Evolutionary conservation across 1,284 basidiomycete genomes (phyloP).

Genomic region (Sporisorium scitamineum): DNA sequence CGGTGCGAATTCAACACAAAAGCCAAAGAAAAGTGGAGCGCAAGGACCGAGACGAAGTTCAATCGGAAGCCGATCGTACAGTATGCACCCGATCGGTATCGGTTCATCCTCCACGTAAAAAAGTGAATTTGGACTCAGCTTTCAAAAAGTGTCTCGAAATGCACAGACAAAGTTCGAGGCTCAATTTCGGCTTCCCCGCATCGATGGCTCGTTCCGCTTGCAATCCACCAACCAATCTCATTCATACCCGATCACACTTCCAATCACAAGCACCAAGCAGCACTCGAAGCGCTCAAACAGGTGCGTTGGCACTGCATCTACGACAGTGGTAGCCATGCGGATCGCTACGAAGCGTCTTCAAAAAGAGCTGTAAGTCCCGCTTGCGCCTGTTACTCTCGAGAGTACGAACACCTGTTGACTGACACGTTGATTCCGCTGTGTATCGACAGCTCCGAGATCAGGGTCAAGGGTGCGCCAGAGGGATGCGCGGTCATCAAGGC

Average conservation of each 20-base stretch:
- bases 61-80: not conserved
- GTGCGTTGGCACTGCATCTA: slow-evolving; percentile 4
- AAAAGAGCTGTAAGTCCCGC: slow-evolving; percentile 50
- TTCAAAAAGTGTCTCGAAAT: slow-evolving; percentile 9
- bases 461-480: slow-evolving; percentile 45
- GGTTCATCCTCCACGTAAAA: slow-evolving; percentile 15
- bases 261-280: not conserved
- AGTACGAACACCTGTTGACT: too few relatives aligned
- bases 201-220: not conserved
- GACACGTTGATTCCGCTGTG: not conserved
- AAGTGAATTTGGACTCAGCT: slow-evolving; percentile 22
- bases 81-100: not conserved
- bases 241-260: not conserved
- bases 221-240: not conserved
- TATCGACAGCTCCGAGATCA: slow-evolving; percentile 44
- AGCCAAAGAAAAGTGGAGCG: slow-evolving; percentile 6
- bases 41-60: not conserved
- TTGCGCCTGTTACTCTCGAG: not conserved
- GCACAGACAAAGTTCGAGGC: slow-evolving; percentile 11
- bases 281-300: not conserved
- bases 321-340: slow-evolving; percentile 31
- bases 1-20: not conserved
- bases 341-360: slow-evolving; percentile 54
- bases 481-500: slow-evolving; percentile 54
- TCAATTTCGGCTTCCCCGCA: slow-evolving; percentile 8